Evolutionary conservation across 805 yeast species (phyloP), one percentile per base, ranked within the genome.

Genomic region (Yueomyces sp.): DNA sequence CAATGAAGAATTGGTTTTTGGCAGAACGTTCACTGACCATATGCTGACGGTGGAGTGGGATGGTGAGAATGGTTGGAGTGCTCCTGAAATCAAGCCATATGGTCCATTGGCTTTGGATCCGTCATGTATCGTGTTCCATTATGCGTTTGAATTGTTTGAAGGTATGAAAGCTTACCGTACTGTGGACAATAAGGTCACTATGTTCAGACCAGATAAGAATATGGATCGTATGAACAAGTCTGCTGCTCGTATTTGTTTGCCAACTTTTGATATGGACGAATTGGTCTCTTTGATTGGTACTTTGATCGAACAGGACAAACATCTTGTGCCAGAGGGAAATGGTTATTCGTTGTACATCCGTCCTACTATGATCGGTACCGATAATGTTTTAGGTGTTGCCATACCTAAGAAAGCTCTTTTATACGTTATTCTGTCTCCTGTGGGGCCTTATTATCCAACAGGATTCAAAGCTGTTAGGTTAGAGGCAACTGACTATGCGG

Each of bases 311-410:
- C 53, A 82, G 38, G 98, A 90, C 60, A 68, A 77, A 56, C 70
- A 76, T 49, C 78, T 86, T 66, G 81, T 92, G 44, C 98, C 98
- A 45, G 63, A 75, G 44, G 85, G 86, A 46, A 73, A 75, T 53
- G 98, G 98, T 46, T 90, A 83, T 70, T 85, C 96, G 28, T 72
- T 90, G 55, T 90, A 90, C 68, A 69, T 90, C 50, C 81, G 98
- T 68, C 98, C 98, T 47, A 86, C 96, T 37, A 67, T 92, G 72
- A 92, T 90, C 53, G 97, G 97, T 57, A 90, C 96, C 42, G 75
- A 87, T 46, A 79, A 83, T 31, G 82, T 85, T 45, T 74, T 90
- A 47, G 98, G 98, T 54, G 96, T 90, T 43, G 73, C 80, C 41
- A 67, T 77, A 34, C 97, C 97, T 42, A 73, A 74, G 55, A 80